phyloP scores from a whole-genome alignment of 805 yeast genomes.

The Candida ponderosae region DNA sequence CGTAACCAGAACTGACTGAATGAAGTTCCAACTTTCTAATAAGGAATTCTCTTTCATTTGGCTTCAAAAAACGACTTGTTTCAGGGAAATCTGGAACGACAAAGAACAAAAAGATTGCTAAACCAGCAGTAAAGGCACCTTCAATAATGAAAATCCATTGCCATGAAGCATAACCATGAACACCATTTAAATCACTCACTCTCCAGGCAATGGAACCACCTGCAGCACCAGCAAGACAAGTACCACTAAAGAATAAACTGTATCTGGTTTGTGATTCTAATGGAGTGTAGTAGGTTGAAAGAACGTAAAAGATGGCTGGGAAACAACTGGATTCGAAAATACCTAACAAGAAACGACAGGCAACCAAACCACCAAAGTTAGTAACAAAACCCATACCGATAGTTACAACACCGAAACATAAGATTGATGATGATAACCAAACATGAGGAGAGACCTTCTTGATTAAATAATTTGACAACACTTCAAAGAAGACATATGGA shows the following conservation, averaged over 20 bases:
- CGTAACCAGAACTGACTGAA: constrained; percentile 28
- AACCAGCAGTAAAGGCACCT: constrained; percentile 35
- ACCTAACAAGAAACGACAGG: constrained; percentile 44
- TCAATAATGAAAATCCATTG: constrained; percentile 44
- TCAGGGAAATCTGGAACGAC: constrained; percentile 37
- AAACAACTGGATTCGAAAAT: constrained; percentile 45
- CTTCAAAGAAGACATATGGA: constrained; percentile 33
- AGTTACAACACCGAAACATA: constrained; percentile 33
- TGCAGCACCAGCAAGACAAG: constrained; percentile 48
- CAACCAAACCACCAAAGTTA: constrained; percentile 37
- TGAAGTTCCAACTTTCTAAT: constrained; percentile 28
- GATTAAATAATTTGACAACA: constrained; percentile 31
- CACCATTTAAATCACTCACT: constrained; percentile 36
- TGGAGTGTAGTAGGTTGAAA: constrained; percentile 40
- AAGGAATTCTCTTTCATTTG: constrained; percentile 30
- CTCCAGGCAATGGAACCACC: constrained; percentile 47
- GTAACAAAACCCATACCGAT: constrained; percentile 35
- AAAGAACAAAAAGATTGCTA: constrained; percentile 28
- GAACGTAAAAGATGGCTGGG: constrained; percentile 41
- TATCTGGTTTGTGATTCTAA: constrained; percentile 40
- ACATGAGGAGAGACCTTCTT: constrained; percentile 30
- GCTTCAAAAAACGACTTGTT: constrained; percentile 30
- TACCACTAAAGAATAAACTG: constrained; percentile 41
- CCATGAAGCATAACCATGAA: constrained; percentile 37
- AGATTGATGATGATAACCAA: constrained; percentile 27